Percentiles rank a stretch among this genome's conserved stretches.
Evolutionary conservation across 345 rosid species (phyloP).

Genomic region (Kernera saxatilis): DNA sequence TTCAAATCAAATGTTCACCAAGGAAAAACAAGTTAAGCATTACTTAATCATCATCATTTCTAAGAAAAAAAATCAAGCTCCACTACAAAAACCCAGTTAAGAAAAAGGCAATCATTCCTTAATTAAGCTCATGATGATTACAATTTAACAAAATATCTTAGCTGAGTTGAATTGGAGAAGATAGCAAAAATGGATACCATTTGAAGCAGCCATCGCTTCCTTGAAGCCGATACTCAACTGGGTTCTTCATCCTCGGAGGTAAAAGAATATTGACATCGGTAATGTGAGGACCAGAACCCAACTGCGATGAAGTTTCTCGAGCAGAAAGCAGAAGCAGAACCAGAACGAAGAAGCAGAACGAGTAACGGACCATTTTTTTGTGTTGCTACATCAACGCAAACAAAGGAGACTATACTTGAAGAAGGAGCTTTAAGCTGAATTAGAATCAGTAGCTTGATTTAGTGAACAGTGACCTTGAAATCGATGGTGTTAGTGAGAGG

Average conservation of each 20-base stretch:
- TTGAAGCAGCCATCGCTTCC: constrained; percentile 97
- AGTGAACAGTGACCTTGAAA: background rate
- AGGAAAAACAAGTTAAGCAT: background rate
- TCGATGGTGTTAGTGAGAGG: background rate
- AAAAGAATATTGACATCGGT: constrained; percentile 84
- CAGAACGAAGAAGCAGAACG: constrained; percentile 26
- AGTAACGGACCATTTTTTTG: constrained; percentile 29
- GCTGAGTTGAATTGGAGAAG: background rate
- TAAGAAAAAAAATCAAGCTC: too few relatives aligned
- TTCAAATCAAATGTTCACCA: background rate
- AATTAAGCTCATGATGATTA: background rate
- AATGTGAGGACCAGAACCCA: constrained; percentile 75
- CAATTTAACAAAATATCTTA: background rate
- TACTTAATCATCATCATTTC: too few relatives aligned
- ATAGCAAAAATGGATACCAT: constrained; percentile 45
- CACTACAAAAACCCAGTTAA: background rate
- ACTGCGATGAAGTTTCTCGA: constrained; percentile 31
- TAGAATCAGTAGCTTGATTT: background rate
- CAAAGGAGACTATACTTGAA: background rate
- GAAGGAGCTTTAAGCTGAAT: background rate
- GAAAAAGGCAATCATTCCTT: background rate
- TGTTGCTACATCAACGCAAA: constrained; percentile 15
- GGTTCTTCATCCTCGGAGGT: constrained; percentile 86
- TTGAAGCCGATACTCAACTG: constrained; percentile 91
- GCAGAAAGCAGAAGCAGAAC: constrained; percentile 18